These are phyloP conservation scores for Coprinopsis marcescibilis DNA, from an alignment of 768 basidiomycete species.

Conservation along the genomic window DNA sequence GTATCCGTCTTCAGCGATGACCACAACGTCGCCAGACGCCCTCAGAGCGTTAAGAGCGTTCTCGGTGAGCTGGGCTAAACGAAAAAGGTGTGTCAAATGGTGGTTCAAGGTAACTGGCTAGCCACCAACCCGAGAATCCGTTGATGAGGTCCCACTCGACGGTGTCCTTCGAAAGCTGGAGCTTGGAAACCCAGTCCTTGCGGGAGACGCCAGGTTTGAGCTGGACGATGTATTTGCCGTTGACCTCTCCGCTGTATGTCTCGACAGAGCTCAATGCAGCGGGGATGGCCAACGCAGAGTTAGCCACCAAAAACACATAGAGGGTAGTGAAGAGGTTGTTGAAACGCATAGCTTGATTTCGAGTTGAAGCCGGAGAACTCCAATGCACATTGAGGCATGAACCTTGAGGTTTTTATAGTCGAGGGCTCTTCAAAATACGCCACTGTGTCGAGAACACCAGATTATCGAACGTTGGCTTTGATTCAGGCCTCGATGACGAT, in stretches of 20 bases:
- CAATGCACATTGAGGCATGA: no score
- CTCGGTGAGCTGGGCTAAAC: conserved; percentile 14
- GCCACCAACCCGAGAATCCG: conserved; percentile 10
- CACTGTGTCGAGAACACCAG: no score
- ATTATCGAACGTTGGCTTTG: no score
- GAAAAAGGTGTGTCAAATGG: no score
- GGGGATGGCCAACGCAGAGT: conserved; percentile 2
- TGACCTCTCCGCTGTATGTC: conserved; percentile 7
- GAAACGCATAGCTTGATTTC: no score
- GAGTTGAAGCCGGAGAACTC: no score
- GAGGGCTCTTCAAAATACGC: no score
- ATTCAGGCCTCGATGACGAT: no score
- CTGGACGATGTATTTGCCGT: conserved; percentile 11
- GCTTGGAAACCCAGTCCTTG: background rate
- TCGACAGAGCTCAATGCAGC: conserved; percentile 10
- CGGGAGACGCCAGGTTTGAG: conserved; percentile 9
- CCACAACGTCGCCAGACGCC: conserved; percentile 19
- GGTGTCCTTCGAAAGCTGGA: background rate
- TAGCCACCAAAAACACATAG: background rate
- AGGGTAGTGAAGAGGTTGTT: background rate
- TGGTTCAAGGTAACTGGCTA: background rate
- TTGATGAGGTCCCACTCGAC: conserved; percentile 13
- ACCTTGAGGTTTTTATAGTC: no score
- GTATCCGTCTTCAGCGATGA: conserved; percentile 24
- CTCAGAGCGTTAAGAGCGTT: conserved; percentile 17